Percentiles rank a stretch among this genome's conserved stretches.
Evolutionary conservation across 768 basidiomycete genomes (phyloP).

Genomic region (Collybiopsis luxurians): DNA sequence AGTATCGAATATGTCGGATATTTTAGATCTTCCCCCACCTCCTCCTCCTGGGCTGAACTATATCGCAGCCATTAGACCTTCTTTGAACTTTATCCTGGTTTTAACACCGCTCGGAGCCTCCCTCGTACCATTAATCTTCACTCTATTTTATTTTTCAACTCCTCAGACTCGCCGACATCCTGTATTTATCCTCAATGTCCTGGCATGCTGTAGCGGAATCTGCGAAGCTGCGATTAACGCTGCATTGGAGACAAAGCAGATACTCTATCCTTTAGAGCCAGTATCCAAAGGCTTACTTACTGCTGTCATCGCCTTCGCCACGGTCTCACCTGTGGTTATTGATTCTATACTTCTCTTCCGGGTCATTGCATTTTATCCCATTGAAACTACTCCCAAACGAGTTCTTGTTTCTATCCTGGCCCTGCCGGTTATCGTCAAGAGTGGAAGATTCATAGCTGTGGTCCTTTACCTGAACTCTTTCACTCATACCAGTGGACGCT

Average conservation of each 20-base stretch:
- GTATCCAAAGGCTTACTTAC: conserved; percentile 15
- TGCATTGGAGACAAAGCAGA: conserved; percentile 2
- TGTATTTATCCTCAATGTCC: conserved; percentile 22
- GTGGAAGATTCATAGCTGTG: conserved; percentile 23
- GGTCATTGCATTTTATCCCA: conserved; percentile 32
- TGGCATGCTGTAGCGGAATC: conserved; percentile 18
- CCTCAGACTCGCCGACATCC: conserved; percentile 15
- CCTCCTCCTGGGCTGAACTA: conserved; percentile 15
- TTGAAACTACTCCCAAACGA: conserved; percentile 11
- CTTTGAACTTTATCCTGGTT: conserved; percentile 23
- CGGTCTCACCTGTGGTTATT: conserved; percentile 30
- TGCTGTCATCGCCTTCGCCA: conserved; percentile 19
- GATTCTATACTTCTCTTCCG: conserved; percentile 38
- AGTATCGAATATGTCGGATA: background rate
- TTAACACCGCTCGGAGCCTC: conserved; percentile 26
- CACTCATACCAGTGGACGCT: conserved; percentile 7
- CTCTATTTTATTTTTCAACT: conserved; percentile 23
- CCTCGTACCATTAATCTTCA: conserved; percentile 16
- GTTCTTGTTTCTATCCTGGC: conserved; percentile 20
- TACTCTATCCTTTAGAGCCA: conserved; percentile 16
- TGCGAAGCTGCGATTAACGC: background rate
- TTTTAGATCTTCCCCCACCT: background rate
- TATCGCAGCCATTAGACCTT: conserved; percentile 16
- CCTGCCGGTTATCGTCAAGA: conserved; percentile 26
- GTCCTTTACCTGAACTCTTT: conserved; percentile 6